Evolutionary conservation across 148 eudicot genomes (phyloP).

Genomic region (Arbutus unedo): DNA sequence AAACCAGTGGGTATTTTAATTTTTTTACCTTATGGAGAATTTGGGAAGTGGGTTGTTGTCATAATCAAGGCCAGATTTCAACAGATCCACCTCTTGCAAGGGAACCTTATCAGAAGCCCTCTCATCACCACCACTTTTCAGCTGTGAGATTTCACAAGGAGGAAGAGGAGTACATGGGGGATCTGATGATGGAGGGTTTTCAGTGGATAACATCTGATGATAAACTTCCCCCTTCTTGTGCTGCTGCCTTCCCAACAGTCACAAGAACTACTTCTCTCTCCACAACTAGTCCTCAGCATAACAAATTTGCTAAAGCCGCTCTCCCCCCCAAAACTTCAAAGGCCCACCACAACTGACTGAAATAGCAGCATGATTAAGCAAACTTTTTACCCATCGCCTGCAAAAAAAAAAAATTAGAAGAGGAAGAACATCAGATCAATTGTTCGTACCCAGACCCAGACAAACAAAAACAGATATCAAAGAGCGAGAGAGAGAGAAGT

Average conservation of each 20-base stretch:
- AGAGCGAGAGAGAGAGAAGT: not conserved
- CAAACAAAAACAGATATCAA: not conserved
- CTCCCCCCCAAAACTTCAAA: slow-evolving; percentile 16
- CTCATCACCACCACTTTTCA: slow-evolving; percentile 27
- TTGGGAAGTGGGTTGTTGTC: slow-evolving; percentile 33
- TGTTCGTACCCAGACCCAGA: not conserved
- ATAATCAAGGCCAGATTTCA: slow-evolving; percentile 27
- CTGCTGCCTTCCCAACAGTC: slow-evolving; percentile 46
- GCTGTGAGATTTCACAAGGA: slow-evolving; percentile 32
- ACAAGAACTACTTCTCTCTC: slow-evolving; percentile 41
- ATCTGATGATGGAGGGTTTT: slow-evolving; percentile 48
- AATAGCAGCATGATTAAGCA: slow-evolving; percentile 14
- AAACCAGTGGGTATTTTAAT: not conserved
- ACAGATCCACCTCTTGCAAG: slow-evolving; percentile 40
- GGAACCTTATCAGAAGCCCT: slow-evolving; percentile 28
- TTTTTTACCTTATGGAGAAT: slow-evolving; percentile 60
- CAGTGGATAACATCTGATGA: slow-evolving; percentile 68
- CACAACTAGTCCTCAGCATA: slow-evolving; percentile 46
- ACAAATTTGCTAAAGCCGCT: slow-evolving; percentile 27
- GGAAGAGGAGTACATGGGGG: slow-evolving; percentile 15
- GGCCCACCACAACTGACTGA: slow-evolving; percentile 26
- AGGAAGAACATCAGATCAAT: slow-evolving; percentile 9
- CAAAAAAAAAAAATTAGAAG: slow-evolving; percentile 15
- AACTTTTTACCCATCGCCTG: slow-evolving; percentile 25
- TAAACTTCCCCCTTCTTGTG: slow-evolving; percentile 45